Evolutionary conservation across 2,329 filamentous ascomycete genomes (phyloP), one percentile per base, ranked within the genome.

Genomic region (Trichoderma citrinoviride): DNA sequence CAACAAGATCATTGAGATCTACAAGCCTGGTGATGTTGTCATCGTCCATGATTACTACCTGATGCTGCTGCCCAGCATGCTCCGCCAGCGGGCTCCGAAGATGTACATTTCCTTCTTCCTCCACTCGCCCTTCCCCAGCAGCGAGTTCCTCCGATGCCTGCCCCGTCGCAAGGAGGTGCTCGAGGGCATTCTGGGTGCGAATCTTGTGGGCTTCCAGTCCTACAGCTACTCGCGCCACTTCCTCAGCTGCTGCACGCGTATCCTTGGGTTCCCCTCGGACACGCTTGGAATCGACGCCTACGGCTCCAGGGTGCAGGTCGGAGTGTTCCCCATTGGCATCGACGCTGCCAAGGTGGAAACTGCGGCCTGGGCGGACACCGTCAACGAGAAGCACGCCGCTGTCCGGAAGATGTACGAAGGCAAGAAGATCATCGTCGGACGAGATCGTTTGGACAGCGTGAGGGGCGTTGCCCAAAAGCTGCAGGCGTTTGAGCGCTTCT

Each of bases 171-270:
- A 96, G 77, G 93, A 97, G 75, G 84, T 98, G 12, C 82, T 98
- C 15, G 92, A 95, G 70, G 95, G 95, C 55, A 88, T 97, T 53
- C 82, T 98, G 47, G 93, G 94, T 19, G 87, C 94, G 64, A 97
- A 97, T 77, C 88, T 98, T 81, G 87, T 98, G 68, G 93, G 93
- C 1, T 97, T 98, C 80, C 94, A 98, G 77, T 95, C 93, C 7
- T 95, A 93, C 80, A 95, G 93, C 76, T 98, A 97, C 77, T 94
- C 93, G 15, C 88, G 93, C 25, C 94, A 98, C 77, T 98, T 98
- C 76, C 87, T 92, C 43, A 97, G 92, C 69, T 97, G 93, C 79
- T 97, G 93, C 78, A 96, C 92, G 1, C 87, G 93, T 27, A 90
- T 97, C 55, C 83, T 97, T 7, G 91, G 91, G n/a, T 96, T 96